These are phyloP conservation scores for Salix purpurea DNA, from an alignment of 345 rosid species.

Conservation along the genomic window DNA sequence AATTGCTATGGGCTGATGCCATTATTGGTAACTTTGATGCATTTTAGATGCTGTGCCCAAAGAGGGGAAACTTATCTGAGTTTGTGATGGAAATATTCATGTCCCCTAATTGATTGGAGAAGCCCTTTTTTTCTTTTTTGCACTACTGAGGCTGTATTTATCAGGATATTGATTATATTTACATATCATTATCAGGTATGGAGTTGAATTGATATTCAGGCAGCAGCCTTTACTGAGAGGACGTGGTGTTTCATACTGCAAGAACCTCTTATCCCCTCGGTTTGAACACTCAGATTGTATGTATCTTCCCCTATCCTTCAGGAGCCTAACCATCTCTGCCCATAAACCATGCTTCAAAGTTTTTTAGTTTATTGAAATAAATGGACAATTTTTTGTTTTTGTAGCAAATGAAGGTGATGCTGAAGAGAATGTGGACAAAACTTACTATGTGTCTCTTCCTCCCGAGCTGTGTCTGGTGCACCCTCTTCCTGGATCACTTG, in stretches of 20 bases:
- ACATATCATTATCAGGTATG: constrained; percentile 59
- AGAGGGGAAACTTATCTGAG: constrained; percentile 25
- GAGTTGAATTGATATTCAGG: constrained; percentile 69
- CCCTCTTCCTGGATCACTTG: constrained; percentile 92
- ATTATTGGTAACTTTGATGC: constrained; percentile 36
- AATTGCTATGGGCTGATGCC: constrained; percentile 18
- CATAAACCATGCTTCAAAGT: neutral
- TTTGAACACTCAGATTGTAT: constrained; percentile 86
- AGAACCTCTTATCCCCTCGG: constrained; percentile 92
- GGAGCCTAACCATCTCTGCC: neutral
- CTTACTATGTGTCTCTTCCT: constrained; percentile 91
- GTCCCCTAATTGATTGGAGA: constrained; percentile 34
- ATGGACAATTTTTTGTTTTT: neutral
- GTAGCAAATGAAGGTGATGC: constrained; percentile 51
- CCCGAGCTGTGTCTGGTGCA: constrained; percentile 87
- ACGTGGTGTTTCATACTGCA: constrained; percentile 97
- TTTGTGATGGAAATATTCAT: constrained; percentile 11
- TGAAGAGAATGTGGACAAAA: constrained; percentile 74
- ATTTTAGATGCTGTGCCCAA: constrained; percentile 49
- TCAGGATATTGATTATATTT: constrained; percentile 43
- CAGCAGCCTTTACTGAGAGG: constrained; percentile 85
- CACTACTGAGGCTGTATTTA: constrained; percentile 35
- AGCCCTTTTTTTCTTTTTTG: constrained; percentile 42
- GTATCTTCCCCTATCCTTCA: neutral
- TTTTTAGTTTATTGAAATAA: constrained; percentile 20